Percentiles rank a stretch among this genome's conserved stretches.
These are phyloP conservation scores for Aureobasidium sp. DNA, from an alignment of 2,329 filamentous ascomycete genomes.

Conservation along the genomic window DNA sequence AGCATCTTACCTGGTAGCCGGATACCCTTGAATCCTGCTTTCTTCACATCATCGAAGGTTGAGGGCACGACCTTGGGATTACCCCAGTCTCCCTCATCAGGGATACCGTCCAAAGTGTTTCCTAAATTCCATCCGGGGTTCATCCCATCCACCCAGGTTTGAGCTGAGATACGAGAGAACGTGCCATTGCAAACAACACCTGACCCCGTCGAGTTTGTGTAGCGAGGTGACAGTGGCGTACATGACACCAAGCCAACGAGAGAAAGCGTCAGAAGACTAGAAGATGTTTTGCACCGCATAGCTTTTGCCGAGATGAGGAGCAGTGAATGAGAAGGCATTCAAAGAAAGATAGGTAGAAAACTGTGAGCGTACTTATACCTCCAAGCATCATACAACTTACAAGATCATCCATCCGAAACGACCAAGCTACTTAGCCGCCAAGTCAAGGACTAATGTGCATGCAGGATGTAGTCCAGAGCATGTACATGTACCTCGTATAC, in stretches of 20 bases:
- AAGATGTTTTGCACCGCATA: neutral
- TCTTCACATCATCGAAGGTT: constrained; percentile 45
- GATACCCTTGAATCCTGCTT: constrained; percentile 48
- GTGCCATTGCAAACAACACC: constrained; percentile 29
- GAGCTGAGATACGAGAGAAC: constrained; percentile 39
- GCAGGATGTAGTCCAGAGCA: neutral
- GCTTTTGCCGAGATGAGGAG: neutral
- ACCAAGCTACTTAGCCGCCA: neutral
- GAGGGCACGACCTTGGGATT: constrained; percentile 42
- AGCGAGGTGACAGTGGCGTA: neutral
- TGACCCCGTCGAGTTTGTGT: neutral
- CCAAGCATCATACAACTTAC: neutral
- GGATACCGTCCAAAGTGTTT: constrained; percentile 49
- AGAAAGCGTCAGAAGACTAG: neutral
- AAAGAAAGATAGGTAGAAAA: neutral
- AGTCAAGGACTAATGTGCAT: neutral
- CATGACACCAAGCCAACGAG: neutral
- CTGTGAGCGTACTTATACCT: neutral
- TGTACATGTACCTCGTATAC: neutral
- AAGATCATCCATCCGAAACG: neutral
- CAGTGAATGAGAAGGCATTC: neutral
- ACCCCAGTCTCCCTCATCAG: constrained; percentile 51
- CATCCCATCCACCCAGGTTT: constrained; percentile 39
- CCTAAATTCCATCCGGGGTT: constrained; percentile 54
- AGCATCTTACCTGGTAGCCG: constrained; percentile 40